These are phyloP conservation scores for Xerocomus nothofagi DNA, from an alignment of 1,284 basidiomycete genomes.

Conservation along the genomic window DNA sequence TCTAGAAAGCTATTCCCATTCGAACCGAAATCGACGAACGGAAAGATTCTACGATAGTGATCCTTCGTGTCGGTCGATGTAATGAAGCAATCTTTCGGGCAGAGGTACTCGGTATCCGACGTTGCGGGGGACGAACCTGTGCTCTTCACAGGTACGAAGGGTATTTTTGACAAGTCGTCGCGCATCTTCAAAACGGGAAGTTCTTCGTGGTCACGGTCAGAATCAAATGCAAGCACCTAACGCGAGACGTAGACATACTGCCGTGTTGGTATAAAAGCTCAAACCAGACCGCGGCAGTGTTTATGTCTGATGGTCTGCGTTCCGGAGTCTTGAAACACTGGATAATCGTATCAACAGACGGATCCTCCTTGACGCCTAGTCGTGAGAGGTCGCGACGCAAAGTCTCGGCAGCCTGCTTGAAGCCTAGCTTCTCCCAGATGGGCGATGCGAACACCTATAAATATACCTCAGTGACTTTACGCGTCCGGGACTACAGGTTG, in stretches of 20 bases:
- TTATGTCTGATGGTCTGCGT: conserved; percentile 2
- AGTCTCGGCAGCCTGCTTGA: conserved; percentile 13
- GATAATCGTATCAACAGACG: conserved; percentile 18
- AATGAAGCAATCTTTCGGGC: conserved; percentile 28
- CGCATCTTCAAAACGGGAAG: conserved; percentile 4
- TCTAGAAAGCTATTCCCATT: conserved; percentile 25
- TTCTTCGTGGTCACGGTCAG: conserved; percentile 7
- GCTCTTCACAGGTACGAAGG: conserved; percentile 17
- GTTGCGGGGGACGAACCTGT: background rate
- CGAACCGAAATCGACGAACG: conserved; percentile 24
- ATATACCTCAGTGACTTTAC: background rate
- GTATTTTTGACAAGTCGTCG: conserved; percentile 8
- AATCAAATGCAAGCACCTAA: background rate
- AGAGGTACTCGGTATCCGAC: background rate
- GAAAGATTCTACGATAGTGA: conserved; percentile 19
- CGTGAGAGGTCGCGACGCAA: conserved; percentile 2
- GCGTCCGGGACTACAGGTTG: background rate
- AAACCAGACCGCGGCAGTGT: conserved; percentile 18
- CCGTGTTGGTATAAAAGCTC: conserved; percentile 15
- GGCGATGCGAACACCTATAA: conserved; percentile 22
- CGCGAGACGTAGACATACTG: conserved; percentile 16
- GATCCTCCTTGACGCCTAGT: conserved; percentile 23
- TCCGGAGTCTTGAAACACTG: conserved; percentile 2
- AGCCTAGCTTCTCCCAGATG: conserved; percentile 25
- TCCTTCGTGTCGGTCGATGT: conserved; percentile 3